These are phyloP conservation scores for Chaetomium sp. DNA, from an alignment of 2,329 filamentous ascomycete genomes.

Conservation along the genomic window DNA sequence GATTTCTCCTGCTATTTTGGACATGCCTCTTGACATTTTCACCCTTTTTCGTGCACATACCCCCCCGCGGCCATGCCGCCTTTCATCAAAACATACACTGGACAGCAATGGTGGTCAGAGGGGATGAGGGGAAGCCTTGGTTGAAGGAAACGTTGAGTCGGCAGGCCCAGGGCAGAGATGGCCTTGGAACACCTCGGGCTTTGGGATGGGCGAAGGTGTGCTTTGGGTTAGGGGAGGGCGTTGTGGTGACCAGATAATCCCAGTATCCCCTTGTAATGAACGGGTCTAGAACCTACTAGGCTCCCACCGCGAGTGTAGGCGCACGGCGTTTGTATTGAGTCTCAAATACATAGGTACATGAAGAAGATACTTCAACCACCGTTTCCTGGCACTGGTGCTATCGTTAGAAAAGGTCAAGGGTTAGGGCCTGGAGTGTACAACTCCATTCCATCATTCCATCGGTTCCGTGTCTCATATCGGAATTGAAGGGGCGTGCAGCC, in stretches of 20 bases:
- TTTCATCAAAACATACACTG: constrained; percentile 18
- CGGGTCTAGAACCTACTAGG: constrained; percentile 2
- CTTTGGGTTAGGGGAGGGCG: constrained; percentile 6
- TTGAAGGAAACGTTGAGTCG: constrained; percentile 1
- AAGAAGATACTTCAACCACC: background rate
- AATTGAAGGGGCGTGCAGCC: background rate
- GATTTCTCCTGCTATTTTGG: constrained; percentile 27
- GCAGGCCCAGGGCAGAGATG: background rate
- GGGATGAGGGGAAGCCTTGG: constrained; percentile 11
- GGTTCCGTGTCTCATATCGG: background rate
- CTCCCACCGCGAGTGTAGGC: constrained; percentile 1
- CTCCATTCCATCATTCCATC: no score
- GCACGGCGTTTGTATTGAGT: constrained; percentile 19
- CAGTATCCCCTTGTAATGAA: constrained; percentile 26
- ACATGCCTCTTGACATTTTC: constrained; percentile 25
- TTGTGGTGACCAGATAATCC: constrained; percentile 15
- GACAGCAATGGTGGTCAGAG: constrained; percentile 6
- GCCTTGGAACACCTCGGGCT: background rate
- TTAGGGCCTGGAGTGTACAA: background rate
- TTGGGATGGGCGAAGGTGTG: constrained; percentile 3
- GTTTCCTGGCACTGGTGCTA: background rate
- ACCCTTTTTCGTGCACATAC: constrained; percentile 28
- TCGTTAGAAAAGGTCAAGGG: background rate
- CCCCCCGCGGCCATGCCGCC: constrained; percentile 32
- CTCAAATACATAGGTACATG: background rate